A percentile compares a stretch with the other conserved stretches of the same genome.
phyloP scores from a whole-genome alignment of 148 eudicot genomes.

The Persicaria tinctoria region DNA sequence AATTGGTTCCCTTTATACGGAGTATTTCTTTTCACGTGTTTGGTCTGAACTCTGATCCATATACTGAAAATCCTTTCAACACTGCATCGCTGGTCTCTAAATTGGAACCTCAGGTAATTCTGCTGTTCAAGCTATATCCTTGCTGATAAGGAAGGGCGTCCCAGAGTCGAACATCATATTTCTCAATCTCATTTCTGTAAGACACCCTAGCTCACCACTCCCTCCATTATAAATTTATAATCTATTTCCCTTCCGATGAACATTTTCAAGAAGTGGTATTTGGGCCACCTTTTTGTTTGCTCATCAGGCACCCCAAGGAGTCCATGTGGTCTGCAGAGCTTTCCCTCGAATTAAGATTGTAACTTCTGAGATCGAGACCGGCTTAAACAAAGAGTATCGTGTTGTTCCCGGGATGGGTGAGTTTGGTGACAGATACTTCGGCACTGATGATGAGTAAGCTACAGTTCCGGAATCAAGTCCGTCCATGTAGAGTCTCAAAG shows the following conservation, averaged over 20 bases:
- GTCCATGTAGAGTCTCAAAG: too few species aligned
- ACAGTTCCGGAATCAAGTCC: background rate
- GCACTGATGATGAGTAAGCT: background rate
- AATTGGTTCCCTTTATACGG: background rate
- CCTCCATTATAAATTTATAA: background rate
- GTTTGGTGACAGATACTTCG: slow-evolving; percentile 67
- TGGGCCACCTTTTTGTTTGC: background rate
- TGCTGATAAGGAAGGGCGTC: slow-evolving; percentile 55
- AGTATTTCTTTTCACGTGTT: too few species aligned
- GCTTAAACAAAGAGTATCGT: slow-evolving; percentile 72
- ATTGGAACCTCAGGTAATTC: slow-evolving; percentile 39
- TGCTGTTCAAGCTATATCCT: slow-evolving; percentile 51
- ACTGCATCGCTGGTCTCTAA: background rate
- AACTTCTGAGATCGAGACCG: slow-evolving; percentile 88
- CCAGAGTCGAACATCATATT: slow-evolving; percentile 57
- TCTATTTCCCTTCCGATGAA: background rate
- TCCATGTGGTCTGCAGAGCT: slow-evolving; percentile 71
- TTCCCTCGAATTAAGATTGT: slow-evolving; percentile 92
- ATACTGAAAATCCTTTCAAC: background rate
- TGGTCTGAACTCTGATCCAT: too few species aligned
- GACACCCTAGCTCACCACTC: slow-evolving; percentile 9
- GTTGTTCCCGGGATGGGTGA: slow-evolving; percentile 97
- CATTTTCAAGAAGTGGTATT: background rate
- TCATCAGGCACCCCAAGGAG: slow-evolving; percentile 92
- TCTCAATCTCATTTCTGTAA: slow-evolving; percentile 63